Conservation (phyloP, 768 basidiomycete genomes). For the Russula dissimulans region DNA sequence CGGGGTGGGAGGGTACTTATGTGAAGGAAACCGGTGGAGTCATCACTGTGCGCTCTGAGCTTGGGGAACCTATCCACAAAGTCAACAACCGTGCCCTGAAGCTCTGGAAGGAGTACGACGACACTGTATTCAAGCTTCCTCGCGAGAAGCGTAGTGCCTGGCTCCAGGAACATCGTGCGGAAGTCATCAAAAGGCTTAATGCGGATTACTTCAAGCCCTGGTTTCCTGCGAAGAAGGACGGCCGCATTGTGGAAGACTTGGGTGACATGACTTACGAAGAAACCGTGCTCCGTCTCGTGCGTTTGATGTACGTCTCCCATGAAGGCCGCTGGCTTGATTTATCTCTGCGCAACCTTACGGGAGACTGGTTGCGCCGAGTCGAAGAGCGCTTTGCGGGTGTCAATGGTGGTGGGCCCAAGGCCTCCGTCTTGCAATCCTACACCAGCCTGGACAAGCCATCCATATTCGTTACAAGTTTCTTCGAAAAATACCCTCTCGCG, state of each 20-base stretch:
- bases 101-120: constrained; percentile 98
- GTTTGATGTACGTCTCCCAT: constrained; percentile 89
- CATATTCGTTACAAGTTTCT: constrained; percentile 72
- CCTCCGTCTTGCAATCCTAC: constrained; percentile 81
- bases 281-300: constrained; percentile 80
- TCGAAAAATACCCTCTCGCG: constrained; percentile 75
- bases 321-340: constrained; percentile 90
- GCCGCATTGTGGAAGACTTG: constrained; percentile 70
- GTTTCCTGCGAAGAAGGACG: constrained; percentile 97
- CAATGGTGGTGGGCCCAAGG: constrained; percentile 62
- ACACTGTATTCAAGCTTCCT: constrained; percentile 88
- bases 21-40: constrained; percentile 90
- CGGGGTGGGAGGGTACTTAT: constrained; percentile 92
- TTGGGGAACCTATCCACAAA: constrained; percentile 99
- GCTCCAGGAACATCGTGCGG: constrained; percentile 79
- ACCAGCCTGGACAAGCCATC: constrained; percentile 73
- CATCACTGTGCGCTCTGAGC: constrained; percentile 92
- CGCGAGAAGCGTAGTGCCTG: constrained; percentile 92
- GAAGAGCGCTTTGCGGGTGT: constrained; percentile 94
- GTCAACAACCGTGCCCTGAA: constrained; percentile 95
- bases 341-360: constrained; percentile 85
- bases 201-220: constrained; percentile 92
- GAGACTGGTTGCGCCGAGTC: constrained; percentile 93
- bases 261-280: constrained; percentile 99
- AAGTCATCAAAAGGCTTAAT: constrained; percentile 88